These are phyloP conservation scores for Polyporus arcularius DNA, from an alignment of 768 basidiomycete species.

Conservation along the genomic window DNA sequence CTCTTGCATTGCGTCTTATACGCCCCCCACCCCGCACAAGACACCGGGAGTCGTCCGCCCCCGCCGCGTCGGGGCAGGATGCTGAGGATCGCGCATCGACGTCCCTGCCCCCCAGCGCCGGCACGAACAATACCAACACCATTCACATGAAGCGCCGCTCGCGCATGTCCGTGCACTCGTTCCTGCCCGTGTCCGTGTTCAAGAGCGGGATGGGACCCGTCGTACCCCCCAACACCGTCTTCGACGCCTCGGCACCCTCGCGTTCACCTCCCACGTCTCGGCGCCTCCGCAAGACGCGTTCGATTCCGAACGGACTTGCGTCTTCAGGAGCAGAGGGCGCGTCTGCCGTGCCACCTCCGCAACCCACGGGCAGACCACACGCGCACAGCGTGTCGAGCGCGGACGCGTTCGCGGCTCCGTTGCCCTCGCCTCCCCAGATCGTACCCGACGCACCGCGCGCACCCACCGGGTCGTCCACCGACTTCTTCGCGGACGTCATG, in stretches of 20 bases:
- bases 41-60: conserved; percentile 61
- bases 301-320: conserved; percentile 57
- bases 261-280: conserved; percentile 40
- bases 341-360: conserved; percentile 17
- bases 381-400: conserved; percentile 79
- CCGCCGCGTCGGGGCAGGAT: conserved; percentile 51
- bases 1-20: background rate
- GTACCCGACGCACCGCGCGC: background rate
- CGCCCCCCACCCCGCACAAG: conserved; percentile 34
- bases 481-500: conserved; percentile 70
- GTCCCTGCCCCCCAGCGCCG: background rate
- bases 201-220: conserved; percentile 34
- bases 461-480: conserved; percentile 32
- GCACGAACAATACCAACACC: background rate
- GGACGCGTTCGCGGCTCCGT: conserved; percentile 51
- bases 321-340: conserved; percentile 26
- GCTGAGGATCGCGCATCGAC: conserved; percentile 44
- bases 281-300: conserved; percentile 72
- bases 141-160: conserved; percentile 49
- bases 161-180: conserved; percentile 68
- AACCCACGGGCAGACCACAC: conserved; percentile 58
- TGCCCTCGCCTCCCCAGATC: conserved; percentile 9
- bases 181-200: conserved; percentile 53
- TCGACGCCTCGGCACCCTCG: conserved; percentile 28
- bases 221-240: conserved; percentile 6